A percentile compares a stretch with the other conserved stretches of the same genome.
phyloP scores from a whole-genome alignment of 176 grass and related monocot genomes.

The Aechmea fasciata region DNA sequence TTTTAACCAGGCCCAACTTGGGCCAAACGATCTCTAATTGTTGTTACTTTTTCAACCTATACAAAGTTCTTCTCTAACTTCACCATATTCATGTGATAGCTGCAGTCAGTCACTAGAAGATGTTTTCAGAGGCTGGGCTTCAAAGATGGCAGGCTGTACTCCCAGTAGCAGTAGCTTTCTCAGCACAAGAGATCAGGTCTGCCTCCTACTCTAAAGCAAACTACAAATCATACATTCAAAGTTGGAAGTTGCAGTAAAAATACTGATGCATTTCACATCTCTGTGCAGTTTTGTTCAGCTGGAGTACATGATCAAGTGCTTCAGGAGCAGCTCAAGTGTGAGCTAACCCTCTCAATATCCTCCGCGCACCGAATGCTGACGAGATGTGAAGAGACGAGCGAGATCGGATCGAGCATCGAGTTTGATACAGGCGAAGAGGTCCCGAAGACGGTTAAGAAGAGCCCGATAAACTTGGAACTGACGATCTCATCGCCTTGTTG shows the following conservation, averaged over 20 bases:
- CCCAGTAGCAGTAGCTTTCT: neutral
- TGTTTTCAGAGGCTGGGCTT: slow-evolving; percentile 32
- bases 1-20: no score
- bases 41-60: neutral
- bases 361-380: neutral
- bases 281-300: neutral
- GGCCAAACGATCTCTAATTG: neutral
- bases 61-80: neutral
- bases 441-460: neutral
- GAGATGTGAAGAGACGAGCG: neutral
- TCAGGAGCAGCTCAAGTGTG: neutral
- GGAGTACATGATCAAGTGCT: neutral
- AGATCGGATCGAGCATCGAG: neutral
- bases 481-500: slow-evolving; percentile 1
- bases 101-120: slow-evolving; percentile 27
- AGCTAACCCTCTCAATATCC: neutral
- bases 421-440: neutral
- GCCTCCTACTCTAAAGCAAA: neutral
- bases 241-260: neutral
- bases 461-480: neutral
- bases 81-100: neutral
- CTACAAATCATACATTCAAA: neutral
- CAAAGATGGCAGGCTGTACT: neutral
- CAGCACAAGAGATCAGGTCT: neutral
- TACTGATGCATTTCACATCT: neutral